Conservation (phyloP, 805 yeast genomes). For the Pichia scutulata region DNA sequence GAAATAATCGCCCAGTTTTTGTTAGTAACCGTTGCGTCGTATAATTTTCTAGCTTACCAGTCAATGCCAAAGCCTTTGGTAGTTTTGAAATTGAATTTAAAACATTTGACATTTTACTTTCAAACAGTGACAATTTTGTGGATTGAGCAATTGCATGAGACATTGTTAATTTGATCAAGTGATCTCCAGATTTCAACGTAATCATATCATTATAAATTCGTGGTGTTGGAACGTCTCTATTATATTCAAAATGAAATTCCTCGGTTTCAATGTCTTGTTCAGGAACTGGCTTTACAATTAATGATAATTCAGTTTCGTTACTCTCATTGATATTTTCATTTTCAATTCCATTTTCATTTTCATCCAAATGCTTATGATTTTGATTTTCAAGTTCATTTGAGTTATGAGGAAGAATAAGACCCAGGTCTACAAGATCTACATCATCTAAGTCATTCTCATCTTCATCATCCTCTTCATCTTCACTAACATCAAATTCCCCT, state of each 20-base stretch:
- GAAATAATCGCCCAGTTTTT: constrained; percentile 86
- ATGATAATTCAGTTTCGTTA: constrained; percentile 21
- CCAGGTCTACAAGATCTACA: not conserved
- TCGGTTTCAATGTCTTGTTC: constrained; percentile 93
- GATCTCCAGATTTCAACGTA: constrained; percentile 85
- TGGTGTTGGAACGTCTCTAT: constrained; percentile 39
- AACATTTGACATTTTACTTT: constrained; percentile 80
- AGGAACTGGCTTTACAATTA: constrained; percentile 65
- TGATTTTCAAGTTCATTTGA: not conserved
- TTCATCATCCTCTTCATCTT: constrained; percentile 35
- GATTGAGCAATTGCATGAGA: constrained; percentile 97
- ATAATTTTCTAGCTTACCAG: constrained; percentile 74
- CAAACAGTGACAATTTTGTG: constrained; percentile 84
- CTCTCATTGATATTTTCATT: constrained; percentile 5
- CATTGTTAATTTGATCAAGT: constrained; percentile 83
- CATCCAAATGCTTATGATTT: not conserved
- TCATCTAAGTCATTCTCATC: constrained; percentile 6
- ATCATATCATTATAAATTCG: constrained; percentile 91
- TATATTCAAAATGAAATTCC: constrained; percentile 69
- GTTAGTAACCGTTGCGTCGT: constrained; percentile 77
- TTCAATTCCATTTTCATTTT: not conserved
- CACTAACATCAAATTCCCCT: constrained; percentile 36
- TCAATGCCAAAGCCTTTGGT: constrained; percentile 83
- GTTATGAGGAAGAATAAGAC: not conserved
- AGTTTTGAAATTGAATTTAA: constrained; percentile 79